Base-by-base conservation (phyloP, 768 basidiomycete genomes). In the Lactarius quietus region DNA sequence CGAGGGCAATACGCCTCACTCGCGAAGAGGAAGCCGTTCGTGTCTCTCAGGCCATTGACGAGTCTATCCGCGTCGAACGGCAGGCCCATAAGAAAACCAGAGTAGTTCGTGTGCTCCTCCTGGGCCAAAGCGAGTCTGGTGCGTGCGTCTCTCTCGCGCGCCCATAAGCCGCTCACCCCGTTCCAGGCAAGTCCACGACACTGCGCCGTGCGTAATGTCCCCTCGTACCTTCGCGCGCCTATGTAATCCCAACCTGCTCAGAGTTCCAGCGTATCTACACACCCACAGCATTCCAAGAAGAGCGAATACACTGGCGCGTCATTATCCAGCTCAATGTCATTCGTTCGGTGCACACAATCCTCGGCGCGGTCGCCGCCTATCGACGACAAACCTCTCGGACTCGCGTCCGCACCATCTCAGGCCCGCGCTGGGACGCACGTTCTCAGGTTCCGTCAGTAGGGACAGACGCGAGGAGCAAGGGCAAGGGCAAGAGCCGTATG, bases 51-150 rank as follows among this genome's bases (percentile, higher is more conserved):
- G 78, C 79, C 26, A 94, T 94, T 71, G 92, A 94, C 76, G 86
- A 88, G 67, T 85, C 79, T 57, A 85, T 93, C 78, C 86, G 83
- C 72, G 80, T 81, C 6, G 86, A 84, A 70, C 82, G 84, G 1
- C 76, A 77, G 65, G 73, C 69, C 69, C 73, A 81, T 65, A 82
- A 84, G 77, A 91, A 88, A 80, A 86, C 81, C 73, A 82, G 82
- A 55, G 81, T 89, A 63, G 90, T 93, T 62, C 79, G 88, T 64
- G 80, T 93, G 17, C 77, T 93, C 53, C 79, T 93, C 26, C 83
- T 93, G 1, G 91, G 91, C 8, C 91, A 92, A 79, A 90, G 87
- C 77, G 90, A 93, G 78, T 89, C 86, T 8, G 90, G 90, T 87
- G 73, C 69, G 86, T n/a, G n/a, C n/a, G n/a, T n/a, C n/a, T 76